Base-by-base conservation (phyloP, 768 basidiomycete species). In the Termitomyces sp. region DNA sequence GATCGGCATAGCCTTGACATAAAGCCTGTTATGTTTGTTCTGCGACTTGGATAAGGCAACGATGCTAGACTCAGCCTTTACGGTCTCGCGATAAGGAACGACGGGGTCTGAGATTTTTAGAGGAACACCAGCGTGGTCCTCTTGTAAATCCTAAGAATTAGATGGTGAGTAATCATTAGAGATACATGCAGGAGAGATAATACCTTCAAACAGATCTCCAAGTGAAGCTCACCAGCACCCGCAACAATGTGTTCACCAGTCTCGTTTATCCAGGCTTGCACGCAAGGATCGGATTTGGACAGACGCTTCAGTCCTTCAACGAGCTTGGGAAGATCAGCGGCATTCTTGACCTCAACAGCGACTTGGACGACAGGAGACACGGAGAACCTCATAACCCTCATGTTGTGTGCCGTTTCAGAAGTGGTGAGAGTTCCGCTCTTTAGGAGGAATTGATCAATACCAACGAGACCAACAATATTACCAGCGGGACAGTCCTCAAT, bases 321-420 rank as follows among this genome's bases (percentile, higher is more conserved):
- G 65, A 99, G 91, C 80, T 99, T 99, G 71, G 97, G 97, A 49
- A 99, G 84, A 84, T 99, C 97, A 60, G 93, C 86, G 59, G 97
- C 94, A 75, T 98, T 99, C 89, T 98, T 98, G 77, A 98, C 97
- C 77, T 99, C 97, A 67, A 99, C 97, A 65, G 97, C 93, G 70
- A 98, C 94, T 73, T 87, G 97, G 47, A 99, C 97, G 81, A 99
- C 97, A 66, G 97, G 97, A 33, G 97, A 98, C 58, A 99, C 97
- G 74, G 95, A 98, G 86, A 98, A 98, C 80, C 91, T 93, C 97
- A 99, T 99, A 76, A 99, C 95, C 81, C 81, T 93, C 95, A 99
- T 97, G 84, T 99, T 99, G 84, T 99, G 97, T 54, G 97, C 97
- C 55, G 95, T 97, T 79, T 98, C 97, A 51, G 94, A 94, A 61